Evolutionary conservation across 1,284 basidiomycete genomes (phyloP).

Genomic region (Cutaneotrichosporon dermatis): DNA sequence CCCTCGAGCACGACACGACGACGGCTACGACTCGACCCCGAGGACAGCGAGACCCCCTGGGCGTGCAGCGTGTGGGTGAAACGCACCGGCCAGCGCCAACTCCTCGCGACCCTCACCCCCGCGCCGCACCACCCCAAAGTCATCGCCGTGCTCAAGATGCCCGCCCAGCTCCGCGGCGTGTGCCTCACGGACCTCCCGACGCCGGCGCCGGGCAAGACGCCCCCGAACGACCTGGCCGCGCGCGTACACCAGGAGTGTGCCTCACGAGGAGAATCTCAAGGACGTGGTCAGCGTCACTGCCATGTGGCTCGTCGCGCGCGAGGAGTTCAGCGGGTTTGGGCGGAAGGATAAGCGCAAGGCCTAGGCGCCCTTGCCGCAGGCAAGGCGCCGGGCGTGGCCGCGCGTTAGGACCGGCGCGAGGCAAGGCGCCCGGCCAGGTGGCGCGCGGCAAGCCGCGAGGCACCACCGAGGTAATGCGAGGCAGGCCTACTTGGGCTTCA

Average conservation of each 20-base stretch:
- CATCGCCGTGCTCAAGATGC: slow-evolving; percentile 82
- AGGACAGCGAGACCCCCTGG: slow-evolving; percentile 95
- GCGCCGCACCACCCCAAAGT: slow-evolving; percentile 96
- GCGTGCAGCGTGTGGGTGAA: slow-evolving; percentile 59
- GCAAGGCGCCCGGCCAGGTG: no score
- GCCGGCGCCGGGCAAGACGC: neutral
- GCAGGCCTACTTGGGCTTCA: no score
- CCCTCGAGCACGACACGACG: slow-evolving; percentile 7
- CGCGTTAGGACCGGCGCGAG: no score
- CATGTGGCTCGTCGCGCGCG: slow-evolving; percentile 86
- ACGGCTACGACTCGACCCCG: slow-evolving; percentile 66
- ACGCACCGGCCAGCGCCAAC: slow-evolving; percentile 33
- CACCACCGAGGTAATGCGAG: no score
- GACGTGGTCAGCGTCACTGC: slow-evolving; percentile 83
- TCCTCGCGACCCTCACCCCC: slow-evolving; percentile 70
- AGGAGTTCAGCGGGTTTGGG: slow-evolving; percentile 85
- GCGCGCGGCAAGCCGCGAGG: no score
- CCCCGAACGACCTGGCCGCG: slow-evolving; percentile 13
- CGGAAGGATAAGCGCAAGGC: slow-evolving; percentile 54
- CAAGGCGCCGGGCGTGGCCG: no score
- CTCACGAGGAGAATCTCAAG: slow-evolving; percentile 88
- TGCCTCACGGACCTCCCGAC: slow-evolving; percentile 35
- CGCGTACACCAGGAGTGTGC: slow-evolving; percentile 53
- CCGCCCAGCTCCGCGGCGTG: slow-evolving; percentile 74
- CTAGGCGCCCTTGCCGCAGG: neutral